Conservation (phyloP, 2,329 filamentous ascomycete genomes). For the Aureobasidium mangrovei region DNA sequence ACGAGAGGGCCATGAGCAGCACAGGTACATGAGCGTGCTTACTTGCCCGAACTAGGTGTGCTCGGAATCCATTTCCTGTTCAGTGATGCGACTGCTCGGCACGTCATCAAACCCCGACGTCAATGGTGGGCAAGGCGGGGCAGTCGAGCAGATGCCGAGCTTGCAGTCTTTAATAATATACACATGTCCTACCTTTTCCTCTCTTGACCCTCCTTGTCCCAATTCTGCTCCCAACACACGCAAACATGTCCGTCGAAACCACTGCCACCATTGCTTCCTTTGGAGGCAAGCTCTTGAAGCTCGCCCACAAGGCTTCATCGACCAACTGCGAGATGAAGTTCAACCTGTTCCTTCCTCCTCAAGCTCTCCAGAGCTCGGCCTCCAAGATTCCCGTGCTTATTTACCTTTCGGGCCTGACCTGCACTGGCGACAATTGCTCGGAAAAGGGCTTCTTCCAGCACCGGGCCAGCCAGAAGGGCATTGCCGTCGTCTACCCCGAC, state of each 20-base stretch:
- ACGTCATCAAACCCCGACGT: neutral
- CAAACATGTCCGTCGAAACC: constrained; percentile 73
- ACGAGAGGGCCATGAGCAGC: no score
- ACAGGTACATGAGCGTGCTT: no score
- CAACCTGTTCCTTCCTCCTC: constrained; percentile 81
- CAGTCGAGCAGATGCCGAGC: neutral
- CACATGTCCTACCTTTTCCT: neutral
- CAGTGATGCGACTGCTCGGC: neutral
- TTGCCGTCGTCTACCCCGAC: constrained; percentile 92
- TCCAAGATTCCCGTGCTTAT: constrained; percentile 74
- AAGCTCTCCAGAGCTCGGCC: constrained; percentile 45
- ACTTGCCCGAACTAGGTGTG: neutral
- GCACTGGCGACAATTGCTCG: constrained; percentile 73
- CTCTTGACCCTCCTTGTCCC: neutral
- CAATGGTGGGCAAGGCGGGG: neutral
- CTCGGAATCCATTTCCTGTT: neutral
- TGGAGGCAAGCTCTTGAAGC: constrained; percentile 89
- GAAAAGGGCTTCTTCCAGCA: constrained; percentile 86
- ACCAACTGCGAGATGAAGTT: constrained; percentile 86
- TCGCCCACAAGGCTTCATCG: constrained; percentile 63
- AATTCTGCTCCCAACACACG: neutral
- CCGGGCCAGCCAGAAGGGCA: constrained; percentile 66
- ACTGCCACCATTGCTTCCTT: constrained; percentile 85
- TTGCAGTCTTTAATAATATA: neutral
- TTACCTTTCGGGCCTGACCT: constrained; percentile 90